Conservation (phyloP, 805 yeast genomes). For the Candida xyloterini region DNA sequence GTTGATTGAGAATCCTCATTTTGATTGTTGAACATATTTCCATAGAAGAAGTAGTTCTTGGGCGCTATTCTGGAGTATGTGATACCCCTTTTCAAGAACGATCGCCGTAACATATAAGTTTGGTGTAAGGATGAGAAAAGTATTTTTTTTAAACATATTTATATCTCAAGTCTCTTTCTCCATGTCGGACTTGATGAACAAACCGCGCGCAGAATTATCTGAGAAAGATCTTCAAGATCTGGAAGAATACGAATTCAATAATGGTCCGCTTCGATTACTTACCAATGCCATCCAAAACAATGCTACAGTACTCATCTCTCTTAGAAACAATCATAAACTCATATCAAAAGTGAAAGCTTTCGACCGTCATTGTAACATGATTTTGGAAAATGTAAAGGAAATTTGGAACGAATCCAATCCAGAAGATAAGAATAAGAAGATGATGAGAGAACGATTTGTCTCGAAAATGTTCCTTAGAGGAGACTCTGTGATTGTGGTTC, state of each 20-base stretch:
- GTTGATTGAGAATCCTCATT: slow-evolving; percentile 13
- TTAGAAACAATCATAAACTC: slow-evolving; percentile 90
- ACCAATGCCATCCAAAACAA: slow-evolving; percentile 75
- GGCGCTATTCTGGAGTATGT: slow-evolving; percentile 1
- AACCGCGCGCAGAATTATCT: slow-evolving; percentile 76
- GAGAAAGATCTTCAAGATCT: slow-evolving; percentile 74
- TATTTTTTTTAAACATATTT: not conserved
- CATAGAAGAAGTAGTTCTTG: slow-evolving; percentile 18
- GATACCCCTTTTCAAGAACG: not conserved
- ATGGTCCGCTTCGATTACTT: slow-evolving; percentile 91
- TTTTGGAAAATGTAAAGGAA: slow-evolving; percentile 89
- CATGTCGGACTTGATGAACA: slow-evolving; percentile 55
- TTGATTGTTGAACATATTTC: slow-evolving; percentile 3
- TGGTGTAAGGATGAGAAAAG: slow-evolving; percentile 9
- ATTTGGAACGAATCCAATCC: slow-evolving; percentile 59
- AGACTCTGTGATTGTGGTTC: slow-evolving; percentile 85
- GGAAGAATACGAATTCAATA: slow-evolving; percentile 84
- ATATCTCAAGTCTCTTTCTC: not conserved
- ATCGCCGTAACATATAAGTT: slow-evolving; percentile 6
- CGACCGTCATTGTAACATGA: slow-evolving; percentile 94
- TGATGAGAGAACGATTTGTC: slow-evolving; percentile 66
- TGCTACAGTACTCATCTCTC: slow-evolving; percentile 78
- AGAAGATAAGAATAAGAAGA: slow-evolving; percentile 33
- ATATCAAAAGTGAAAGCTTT: slow-evolving; percentile 90
- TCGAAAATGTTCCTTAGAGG: slow-evolving; percentile 92